Conservation (phyloP, 1,139 yeast genomes). For the Saccharomyces hybrid region DNA sequence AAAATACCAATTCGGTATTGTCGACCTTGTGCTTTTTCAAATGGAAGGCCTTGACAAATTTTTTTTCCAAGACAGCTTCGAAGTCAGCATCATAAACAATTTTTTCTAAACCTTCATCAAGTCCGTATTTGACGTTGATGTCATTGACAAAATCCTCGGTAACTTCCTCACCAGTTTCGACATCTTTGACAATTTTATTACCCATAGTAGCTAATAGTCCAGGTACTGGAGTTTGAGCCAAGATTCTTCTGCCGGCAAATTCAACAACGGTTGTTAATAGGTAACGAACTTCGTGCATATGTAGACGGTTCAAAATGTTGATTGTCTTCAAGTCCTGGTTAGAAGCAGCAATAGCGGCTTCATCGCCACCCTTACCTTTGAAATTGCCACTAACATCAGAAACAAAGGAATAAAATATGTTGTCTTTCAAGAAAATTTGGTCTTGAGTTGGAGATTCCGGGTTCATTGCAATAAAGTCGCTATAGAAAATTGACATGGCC, state of each 20-base stretch:
- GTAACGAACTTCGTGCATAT: slow-evolving; percentile 56
- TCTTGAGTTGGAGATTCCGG: slow-evolving; percentile 58
- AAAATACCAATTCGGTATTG: slow-evolving; percentile 51
- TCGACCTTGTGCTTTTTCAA: slow-evolving; percentile 59
- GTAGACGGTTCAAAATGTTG: slow-evolving; percentile 59
- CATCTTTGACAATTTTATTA: slow-evolving; percentile 28
- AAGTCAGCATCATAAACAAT: slow-evolving; percentile 42
- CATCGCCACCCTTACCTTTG: slow-evolving; percentile 65
- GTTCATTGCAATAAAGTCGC: slow-evolving; percentile 72
- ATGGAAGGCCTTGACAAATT: slow-evolving; percentile 70
- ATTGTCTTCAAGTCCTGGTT: slow-evolving; percentile 74
- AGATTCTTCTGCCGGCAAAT: slow-evolving; percentile 77
- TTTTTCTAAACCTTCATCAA: slow-evolving; percentile 49
- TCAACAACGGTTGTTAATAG: slow-evolving; percentile 80
- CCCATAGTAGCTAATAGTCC: slow-evolving; percentile 59
- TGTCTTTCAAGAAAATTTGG: slow-evolving; percentile 67
- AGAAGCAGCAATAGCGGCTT: slow-evolving; percentile 77
- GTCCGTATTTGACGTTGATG: slow-evolving; percentile 50
- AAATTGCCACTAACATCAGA: slow-evolving; percentile 66
- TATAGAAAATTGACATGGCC: slow-evolving; percentile 68
- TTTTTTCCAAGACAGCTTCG: slow-evolving; percentile 48
- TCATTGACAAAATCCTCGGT: slow-evolving; percentile 30
- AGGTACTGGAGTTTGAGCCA: slow-evolving; percentile 98
- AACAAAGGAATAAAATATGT: slow-evolving; percentile 80
- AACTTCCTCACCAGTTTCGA: slow-evolving; percentile 29